phyloP scores from a whole-genome alignment of 495 filamentous ascomycete genomes.

The Aspergillus ellipticus region DNA sequence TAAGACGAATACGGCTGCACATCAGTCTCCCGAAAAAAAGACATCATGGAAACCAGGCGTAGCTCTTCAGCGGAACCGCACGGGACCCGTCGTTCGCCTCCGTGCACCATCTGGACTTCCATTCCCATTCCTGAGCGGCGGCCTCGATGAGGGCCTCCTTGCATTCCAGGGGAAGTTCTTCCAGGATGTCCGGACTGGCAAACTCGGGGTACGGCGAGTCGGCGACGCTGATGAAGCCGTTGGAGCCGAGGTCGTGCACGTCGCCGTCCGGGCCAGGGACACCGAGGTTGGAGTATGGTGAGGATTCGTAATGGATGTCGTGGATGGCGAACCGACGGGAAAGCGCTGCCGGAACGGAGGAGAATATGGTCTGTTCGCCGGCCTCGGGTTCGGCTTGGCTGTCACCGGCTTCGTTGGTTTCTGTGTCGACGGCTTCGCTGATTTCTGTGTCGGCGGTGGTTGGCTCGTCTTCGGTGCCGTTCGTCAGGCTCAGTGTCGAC shows the following conservation, averaged over 20 bases:
- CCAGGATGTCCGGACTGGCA: conserved; percentile 63
- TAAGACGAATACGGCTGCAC: no score
- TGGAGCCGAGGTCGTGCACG: conserved; percentile 55
- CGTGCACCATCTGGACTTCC: conserved; percentile 68
- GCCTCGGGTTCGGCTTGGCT: conserved; percentile 8
- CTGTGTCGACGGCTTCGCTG: no score
- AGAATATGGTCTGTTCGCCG: conserved; percentile 45
- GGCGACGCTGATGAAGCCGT: conserved; percentile 56
- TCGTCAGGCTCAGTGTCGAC: conserved; percentile 37
- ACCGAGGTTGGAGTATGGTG: conserved; percentile 54
- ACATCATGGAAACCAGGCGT: conserved; percentile 42
- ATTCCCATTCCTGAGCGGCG: conserved; percentile 55
- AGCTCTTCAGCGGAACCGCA: conserved; percentile 48
- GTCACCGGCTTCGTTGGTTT: conserved; percentile 7
- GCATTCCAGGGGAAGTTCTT: conserved; percentile 68
- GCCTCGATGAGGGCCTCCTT: conserved; percentile 64
- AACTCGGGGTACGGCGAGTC: conserved; percentile 40
- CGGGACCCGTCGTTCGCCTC: conserved; percentile 53
- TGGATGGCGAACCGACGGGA: conserved; percentile 71
- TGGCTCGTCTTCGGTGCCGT: conserved; percentile 22
- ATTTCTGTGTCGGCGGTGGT: conserved; percentile 10
- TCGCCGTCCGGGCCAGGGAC: conserved; percentile 64
- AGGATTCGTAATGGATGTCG: conserved; percentile 64
- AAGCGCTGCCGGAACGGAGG: conserved; percentile 59
- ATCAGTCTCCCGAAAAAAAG: not conserved